These are phyloP conservation scores for Solanum rostratum DNA, from an alignment of 257 asterid genomes.

Conservation along the genomic window DNA sequence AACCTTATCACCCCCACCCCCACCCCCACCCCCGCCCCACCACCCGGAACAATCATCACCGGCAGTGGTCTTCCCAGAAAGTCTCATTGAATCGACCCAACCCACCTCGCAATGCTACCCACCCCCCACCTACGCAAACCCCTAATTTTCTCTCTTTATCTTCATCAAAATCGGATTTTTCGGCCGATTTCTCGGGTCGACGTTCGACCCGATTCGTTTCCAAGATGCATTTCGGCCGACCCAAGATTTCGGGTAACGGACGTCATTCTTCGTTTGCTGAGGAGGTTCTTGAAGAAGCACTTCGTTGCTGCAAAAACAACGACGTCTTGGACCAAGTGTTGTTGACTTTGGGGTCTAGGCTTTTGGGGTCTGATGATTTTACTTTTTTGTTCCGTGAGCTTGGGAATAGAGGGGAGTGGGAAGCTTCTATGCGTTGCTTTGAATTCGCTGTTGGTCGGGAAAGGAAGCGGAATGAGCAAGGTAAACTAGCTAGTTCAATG, in stretches of 20 bases:
- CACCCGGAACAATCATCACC: constrained; percentile 17
- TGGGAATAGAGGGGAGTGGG: constrained; percentile 79
- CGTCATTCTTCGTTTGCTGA: constrained; percentile 74
- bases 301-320: constrained; percentile 23
- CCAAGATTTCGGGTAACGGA: constrained; percentile 35
- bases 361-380: constrained; percentile 61
- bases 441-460: constrained; percentile 61
- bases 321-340: constrained; percentile 25
- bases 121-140: constrained; percentile 10
- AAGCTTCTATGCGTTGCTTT: constrained; percentile 54
- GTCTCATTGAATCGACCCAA: constrained; percentile 39
- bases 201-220: constrained; percentile 86
- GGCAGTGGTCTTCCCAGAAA: constrained; percentile 26
- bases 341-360: constrained; percentile 36
- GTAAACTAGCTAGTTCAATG: constrained; percentile 82
- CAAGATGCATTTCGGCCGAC: constrained; percentile 81
- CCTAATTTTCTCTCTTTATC: constrained; percentile 34
- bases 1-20: constrained; percentile 49
- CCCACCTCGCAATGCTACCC: constrained; percentile 19
- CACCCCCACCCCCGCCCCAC: constrained; percentile 38
- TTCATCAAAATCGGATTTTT: constrained; percentile 15
- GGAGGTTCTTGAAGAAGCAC: constrained; percentile 43
- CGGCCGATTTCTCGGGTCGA: constrained; percentile 66
- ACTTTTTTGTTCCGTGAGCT: constrained; percentile 66
- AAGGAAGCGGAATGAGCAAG: constrained; percentile 47